Evolutionary conservation across 2,329 filamentous ascomycete species (phyloP).

Genomic region (Ophiostoma ulmi): DNA sequence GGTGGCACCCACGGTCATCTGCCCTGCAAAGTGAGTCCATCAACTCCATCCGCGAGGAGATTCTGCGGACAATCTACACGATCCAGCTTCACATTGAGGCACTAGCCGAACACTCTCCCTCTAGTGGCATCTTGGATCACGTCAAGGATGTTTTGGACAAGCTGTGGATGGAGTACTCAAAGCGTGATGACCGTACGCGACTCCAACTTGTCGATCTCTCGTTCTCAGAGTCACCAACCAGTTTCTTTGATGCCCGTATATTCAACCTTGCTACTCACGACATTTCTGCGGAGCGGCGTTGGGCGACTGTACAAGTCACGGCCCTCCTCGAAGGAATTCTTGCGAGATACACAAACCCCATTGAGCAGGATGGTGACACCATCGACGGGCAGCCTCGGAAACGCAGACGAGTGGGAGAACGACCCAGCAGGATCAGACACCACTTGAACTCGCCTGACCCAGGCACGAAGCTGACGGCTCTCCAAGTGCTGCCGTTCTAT

Average conservation of each 20-base stretch:
- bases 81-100: constrained; percentile 59
- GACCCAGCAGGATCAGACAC: constrained; percentile 44
- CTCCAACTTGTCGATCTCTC: constrained; percentile 73
- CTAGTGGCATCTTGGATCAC: constrained; percentile 39
- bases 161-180: constrained; percentile 74
- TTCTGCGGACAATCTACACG: constrained; percentile 67
- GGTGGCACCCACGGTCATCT: constrained; percentile 68
- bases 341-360: constrained; percentile 30
- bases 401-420: constrained; percentile 42
- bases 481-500: constrained; percentile 56
- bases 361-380: constrained; percentile 18
- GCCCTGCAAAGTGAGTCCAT: constrained; percentile 50
- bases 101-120: constrained; percentile 43
- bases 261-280: constrained; percentile 53
- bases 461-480: constrained; percentile 45
- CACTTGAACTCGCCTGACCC: constrained; percentile 44
- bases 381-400: constrained; percentile 49
- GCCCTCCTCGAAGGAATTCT: constrained; percentile 52
- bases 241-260: constrained; percentile 44
- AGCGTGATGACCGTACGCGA: constrained; percentile 62
- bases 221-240: constrained; percentile 46
- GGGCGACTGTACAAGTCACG: constrained; percentile 55
- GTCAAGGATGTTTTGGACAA: constrained; percentile 64
- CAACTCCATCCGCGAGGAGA: constrained; percentile 66
- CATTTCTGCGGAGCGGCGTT: constrained; percentile 52